Evolutionary conservation across 148 eudicot genomes (phyloP).

Genomic region (Persicaria tinctoria): DNA sequence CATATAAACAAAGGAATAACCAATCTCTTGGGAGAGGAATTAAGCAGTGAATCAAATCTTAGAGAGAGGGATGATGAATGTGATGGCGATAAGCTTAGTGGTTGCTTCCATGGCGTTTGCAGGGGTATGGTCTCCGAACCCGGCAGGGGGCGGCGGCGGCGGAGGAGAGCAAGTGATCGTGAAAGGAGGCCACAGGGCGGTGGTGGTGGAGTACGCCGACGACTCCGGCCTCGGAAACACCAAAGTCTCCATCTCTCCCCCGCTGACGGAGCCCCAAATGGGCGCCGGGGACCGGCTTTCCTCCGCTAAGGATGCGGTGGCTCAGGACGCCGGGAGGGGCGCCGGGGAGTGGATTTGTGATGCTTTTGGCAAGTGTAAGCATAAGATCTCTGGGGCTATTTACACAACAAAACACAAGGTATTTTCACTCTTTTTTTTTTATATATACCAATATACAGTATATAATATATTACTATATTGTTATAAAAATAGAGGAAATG

Average conservation of each 20-base stretch:
- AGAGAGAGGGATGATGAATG: slow-evolving; percentile 48
- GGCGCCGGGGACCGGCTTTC: too few species aligned
- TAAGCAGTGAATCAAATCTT: not conserved
- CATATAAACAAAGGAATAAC: not conserved
- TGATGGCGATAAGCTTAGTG: slow-evolving; percentile 39
- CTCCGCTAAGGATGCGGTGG: not conserved
- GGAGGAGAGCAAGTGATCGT: slow-evolving; percentile 32
- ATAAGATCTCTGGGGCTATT: slow-evolving; percentile 24
- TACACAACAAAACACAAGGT: slow-evolving; percentile 28
- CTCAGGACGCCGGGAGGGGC: slow-evolving; percentile 24
- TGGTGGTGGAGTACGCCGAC: slow-evolving; percentile 53
- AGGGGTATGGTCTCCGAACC: slow-evolving; percentile 46
- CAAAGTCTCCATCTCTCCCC: slow-evolving; percentile 53
- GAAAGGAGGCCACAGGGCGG: slow-evolving; percentile 54
- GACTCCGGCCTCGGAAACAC: slow-evolving; percentile 40
- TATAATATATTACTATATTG: too few species aligned
- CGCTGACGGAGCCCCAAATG: not conserved
- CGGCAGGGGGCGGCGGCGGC: slow-evolving; percentile 5
- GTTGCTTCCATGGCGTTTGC: slow-evolving; percentile 42
- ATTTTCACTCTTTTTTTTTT: not conserved
- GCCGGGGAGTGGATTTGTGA: slow-evolving; percentile 41
- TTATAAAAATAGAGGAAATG: too few species aligned
- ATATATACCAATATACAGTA: too few species aligned
- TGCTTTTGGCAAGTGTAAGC: slow-evolving; percentile 45
- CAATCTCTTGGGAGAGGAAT: not conserved